Evolutionary conservation across 345 rosid species (phyloP).

Genomic region (Linum lewisii): DNA sequence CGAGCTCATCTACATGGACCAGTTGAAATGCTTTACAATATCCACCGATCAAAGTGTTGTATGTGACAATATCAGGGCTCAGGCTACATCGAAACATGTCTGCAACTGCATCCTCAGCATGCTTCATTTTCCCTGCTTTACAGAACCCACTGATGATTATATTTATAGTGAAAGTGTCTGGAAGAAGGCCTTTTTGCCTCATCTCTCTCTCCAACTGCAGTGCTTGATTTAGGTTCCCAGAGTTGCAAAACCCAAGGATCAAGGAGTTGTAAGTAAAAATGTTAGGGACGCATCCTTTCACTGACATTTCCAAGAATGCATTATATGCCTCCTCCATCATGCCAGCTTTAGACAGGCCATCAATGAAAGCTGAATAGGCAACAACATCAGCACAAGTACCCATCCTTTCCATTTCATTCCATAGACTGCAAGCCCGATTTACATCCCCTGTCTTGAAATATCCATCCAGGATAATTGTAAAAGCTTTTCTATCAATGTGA

Average conservation of each 20-base stretch:
- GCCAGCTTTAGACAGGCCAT: constrained; percentile 56
- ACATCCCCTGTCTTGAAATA: constrained; percentile 42
- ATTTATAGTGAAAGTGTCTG: constrained; percentile 50
- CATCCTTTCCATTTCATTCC: constrained; percentile 49
- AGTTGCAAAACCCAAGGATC: constrained; percentile 49
- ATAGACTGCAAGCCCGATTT: constrained; percentile 41
- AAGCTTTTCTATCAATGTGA: constrained; percentile 41
- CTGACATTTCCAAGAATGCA: constrained; percentile 43
- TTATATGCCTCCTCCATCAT: constrained; percentile 49
- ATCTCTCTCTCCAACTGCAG: constrained; percentile 43
- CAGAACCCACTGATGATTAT: constrained; percentile 58
- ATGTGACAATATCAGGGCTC: constrained; percentile 52
- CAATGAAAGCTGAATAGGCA: constrained; percentile 56
- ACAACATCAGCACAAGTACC: constrained; percentile 50
- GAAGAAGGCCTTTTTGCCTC: constrained; percentile 50
- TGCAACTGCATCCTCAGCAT: constrained; percentile 33
- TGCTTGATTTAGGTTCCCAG: constrained; percentile 45
- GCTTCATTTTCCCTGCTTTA: constrained; percentile 40
- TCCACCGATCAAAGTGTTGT: constrained; percentile 61
- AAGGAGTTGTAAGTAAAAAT: constrained; percentile 56
- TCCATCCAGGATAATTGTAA: constrained; percentile 59
- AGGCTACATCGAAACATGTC: constrained; percentile 42
- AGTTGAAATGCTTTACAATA: constrained; percentile 45
- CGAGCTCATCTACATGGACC: constrained; percentile 35
- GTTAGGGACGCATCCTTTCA: constrained; percentile 50